Evolutionary conservation across 2,329 filamentous ascomycete genomes (phyloP), one percentile per base, ranked within the genome.

Genomic region (Sordariomycetes sp.): DNA sequence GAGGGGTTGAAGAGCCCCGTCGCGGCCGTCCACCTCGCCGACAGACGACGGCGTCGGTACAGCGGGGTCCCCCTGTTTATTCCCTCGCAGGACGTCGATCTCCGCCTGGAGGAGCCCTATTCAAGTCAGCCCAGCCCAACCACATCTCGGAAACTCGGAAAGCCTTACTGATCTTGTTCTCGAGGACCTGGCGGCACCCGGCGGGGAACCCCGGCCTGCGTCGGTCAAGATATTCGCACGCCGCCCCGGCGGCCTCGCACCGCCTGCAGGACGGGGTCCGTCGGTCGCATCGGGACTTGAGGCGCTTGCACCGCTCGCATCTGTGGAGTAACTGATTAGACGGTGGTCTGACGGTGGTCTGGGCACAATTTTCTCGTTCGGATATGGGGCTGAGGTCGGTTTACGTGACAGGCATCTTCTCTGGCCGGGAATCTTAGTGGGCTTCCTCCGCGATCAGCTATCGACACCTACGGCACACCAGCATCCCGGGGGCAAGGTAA

Each of bases 271-370:
- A 46, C 7, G 59, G 59, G 3, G 14, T n/a, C 16, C n/a, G 22
- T 20, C 59, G 56, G 35, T 58, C 57, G 24, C 59, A 60, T 37
- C 48, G 53, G 18, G 55, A 40, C 35, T 60, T 60, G 25, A 53
- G 56, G 10, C 48, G 46, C 53, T 60, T 60, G 53, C 59, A 60
- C 43, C 59, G 52, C 35, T 53, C 48, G 35, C 59, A 60, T 10
- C 59, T 60, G 35, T 37, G 35, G 14, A 14, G 7, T n/a, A n/a
- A n/a, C n/a, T n/a, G n/a, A n/a, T n/a, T n/a, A n/a, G 35, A 37
- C 35, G 35, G 14, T 14, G 7, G 35, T 37, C 14, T 8, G 35
- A 37, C 14, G 14, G n/a, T 37, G 35, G 14, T 14, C 14, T 37
- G 14, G 35, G 35, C 35, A 37, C 35, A 14, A 7, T 37, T 37